Conservation (phyloP, 352 stramenopile genomes). For the Phytopythium ostracodes region DNA sequence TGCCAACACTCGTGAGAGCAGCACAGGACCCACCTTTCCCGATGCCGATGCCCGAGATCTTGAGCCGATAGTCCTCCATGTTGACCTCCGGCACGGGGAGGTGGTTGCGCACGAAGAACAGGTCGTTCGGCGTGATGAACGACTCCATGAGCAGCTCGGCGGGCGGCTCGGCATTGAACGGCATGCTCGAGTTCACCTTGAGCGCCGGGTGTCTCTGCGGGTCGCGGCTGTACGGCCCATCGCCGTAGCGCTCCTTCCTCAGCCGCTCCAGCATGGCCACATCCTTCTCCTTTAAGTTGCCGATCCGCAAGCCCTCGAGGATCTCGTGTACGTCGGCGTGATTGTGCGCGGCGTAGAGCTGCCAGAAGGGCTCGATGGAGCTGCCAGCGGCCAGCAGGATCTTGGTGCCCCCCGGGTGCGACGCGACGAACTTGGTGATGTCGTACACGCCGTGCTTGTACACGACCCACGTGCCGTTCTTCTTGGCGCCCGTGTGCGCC, state of each 20-base stretch:
- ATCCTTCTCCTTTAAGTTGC: conserved; percentile 85
- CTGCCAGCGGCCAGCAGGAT: conserved; percentile 86
- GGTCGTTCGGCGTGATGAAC: conserved; percentile 94
- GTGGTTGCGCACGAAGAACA: conserved; percentile 98
- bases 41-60: conserved; percentile 64
- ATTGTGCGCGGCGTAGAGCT: conserved; percentile 96
- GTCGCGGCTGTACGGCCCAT: conserved; percentile 93
- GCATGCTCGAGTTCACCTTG: conserved; percentile 91
- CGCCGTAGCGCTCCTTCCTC: conserved; percentile 75
- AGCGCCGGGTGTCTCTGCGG: conserved; percentile 84
- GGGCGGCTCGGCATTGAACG: conserved; percentile 95
- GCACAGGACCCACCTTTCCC: conserved; percentile 17
- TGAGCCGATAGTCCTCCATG: conserved; percentile 52
- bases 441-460: conserved; percentile 95
- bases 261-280: conserved; percentile 85
- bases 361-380: conserved; percentile 93
- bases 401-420: conserved; percentile 91
- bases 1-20: too few relatives aligned
- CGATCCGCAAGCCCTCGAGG: conserved; percentile 89
- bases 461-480: conserved; percentile 90
- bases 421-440: conserved; percentile 94
- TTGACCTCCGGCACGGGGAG: conserved; percentile 93
- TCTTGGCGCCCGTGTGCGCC: conserved; percentile 62
- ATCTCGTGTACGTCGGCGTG: conserved; percentile 90
- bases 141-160: conserved; percentile 88